Conservation (phyloP, 352 stramenopile species). For the Phytopythium vexans region DNA sequence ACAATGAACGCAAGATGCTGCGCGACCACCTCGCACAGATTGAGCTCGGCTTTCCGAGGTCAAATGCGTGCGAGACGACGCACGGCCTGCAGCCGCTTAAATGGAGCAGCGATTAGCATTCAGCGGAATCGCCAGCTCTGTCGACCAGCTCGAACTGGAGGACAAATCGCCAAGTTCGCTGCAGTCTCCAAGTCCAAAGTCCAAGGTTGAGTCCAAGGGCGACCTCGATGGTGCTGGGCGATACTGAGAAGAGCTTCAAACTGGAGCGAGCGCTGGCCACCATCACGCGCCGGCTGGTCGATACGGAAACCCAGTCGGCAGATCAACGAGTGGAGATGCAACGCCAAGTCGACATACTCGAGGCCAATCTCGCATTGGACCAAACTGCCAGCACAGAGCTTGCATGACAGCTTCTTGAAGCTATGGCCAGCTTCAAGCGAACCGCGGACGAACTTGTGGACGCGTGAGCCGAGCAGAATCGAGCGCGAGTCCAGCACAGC, state of each 20-base stretch:
- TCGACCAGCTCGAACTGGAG: neutral
- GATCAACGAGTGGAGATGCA: constrained; percentile 24
- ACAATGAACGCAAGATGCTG: constrained; percentile 53
- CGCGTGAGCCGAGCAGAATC: constrained; percentile 44
- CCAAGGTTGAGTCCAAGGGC: constrained; percentile 3
- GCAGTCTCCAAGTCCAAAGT: neutral
- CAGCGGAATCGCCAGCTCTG: too few relatives aligned
- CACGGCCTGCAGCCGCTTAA: constrained; percentile 15
- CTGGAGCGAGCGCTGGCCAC: constrained; percentile 48
- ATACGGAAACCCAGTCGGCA: constrained; percentile 26
- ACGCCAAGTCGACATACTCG: constrained; percentile 31
- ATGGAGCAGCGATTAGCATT: constrained; percentile 14
- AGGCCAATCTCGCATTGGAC: constrained; percentile 54
- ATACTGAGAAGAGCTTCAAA: constrained; percentile 45
- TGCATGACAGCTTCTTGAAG: constrained; percentile 48
- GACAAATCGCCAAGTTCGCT: neutral
- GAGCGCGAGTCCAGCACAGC: constrained; percentile 14
- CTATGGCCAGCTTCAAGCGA: constrained; percentile 34
- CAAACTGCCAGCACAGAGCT: constrained; percentile 41
- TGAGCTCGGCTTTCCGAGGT: constrained; percentile 13
- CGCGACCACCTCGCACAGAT: constrained; percentile 46
- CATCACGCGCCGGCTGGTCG: constrained; percentile 32
- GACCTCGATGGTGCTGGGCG: neutral
- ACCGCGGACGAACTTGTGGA: constrained; percentile 44
- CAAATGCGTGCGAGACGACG: constrained; percentile 34